These are phyloP conservation scores for Alternaria metachromatica DNA, from an alignment of 2,329 filamentous ascomycete species.

Conservation along the genomic window DNA sequence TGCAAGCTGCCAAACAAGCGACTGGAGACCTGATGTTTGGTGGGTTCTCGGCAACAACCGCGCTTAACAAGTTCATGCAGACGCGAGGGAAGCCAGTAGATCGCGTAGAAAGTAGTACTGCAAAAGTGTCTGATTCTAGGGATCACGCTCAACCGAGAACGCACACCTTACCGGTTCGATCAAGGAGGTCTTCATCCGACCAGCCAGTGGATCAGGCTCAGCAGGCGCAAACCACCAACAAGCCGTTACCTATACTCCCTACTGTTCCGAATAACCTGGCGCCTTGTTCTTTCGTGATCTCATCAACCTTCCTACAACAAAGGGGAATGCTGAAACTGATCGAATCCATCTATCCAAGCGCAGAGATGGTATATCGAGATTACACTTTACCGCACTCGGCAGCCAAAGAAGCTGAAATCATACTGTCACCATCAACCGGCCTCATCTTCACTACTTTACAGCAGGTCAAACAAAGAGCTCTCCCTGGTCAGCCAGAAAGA, in stretches of 20 bases:
- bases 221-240: neutral
- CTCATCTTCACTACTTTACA: slow-evolving; percentile 75
- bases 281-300: slow-evolving; percentile 59
- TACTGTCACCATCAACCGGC: slow-evolving; percentile 71
- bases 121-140: neutral
- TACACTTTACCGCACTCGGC: slow-evolving; percentile 49
- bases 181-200: neutral
- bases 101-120: neutral
- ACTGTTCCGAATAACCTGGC: slow-evolving; percentile 22
- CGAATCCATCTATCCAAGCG: slow-evolving; percentile 56
- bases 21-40: slow-evolving; percentile 41
- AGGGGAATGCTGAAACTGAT: slow-evolving; percentile 60
- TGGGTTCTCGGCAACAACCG: slow-evolving; percentile 51
- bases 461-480: slow-evolving; percentile 72
- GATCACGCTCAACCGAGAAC: neutral
- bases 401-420: slow-evolving; percentile 71
- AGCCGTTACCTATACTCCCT: slow-evolving; percentile 33
- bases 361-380: slow-evolving; percentile 67
- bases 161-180: neutral
- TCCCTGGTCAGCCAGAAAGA: slow-evolving; percentile 63
- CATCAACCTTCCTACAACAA: slow-evolving; percentile 55
- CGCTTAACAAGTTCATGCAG: slow-evolving; percentile 60
- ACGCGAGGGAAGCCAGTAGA: slow-evolving; percentile 47
- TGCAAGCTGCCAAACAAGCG: neutral
- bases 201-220: neutral